Percentiles rank a stretch among this genome's conserved stretches.
These are phyloP conservation scores for Oleoguttula mirabilis DNA, from an alignment of 495 filamentous ascomycete species.

Conservation along the genomic window DNA sequence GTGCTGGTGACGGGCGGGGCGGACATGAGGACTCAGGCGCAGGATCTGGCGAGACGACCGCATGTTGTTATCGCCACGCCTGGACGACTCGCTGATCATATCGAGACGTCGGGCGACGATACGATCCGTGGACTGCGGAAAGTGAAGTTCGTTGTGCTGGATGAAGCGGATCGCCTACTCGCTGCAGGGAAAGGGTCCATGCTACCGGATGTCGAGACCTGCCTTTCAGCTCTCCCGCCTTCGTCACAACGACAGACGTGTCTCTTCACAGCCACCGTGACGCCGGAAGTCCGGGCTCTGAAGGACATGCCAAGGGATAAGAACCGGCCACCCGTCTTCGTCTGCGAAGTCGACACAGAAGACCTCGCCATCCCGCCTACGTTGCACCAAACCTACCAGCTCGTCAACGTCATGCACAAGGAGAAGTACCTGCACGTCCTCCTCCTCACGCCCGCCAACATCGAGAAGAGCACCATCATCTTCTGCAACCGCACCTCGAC, in stretches of 20 bases:
- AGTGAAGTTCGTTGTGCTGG: slow-evolving; percentile 75
- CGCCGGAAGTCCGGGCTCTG: slow-evolving; percentile 76
- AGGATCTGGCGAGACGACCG: slow-evolving; percentile 64
- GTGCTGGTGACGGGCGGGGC: slow-evolving; percentile 79
- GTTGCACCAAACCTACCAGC: slow-evolving; percentile 71
- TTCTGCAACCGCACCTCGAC: slow-evolving; percentile 91
- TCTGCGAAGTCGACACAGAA: slow-evolving; percentile 77
- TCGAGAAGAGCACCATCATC: slow-evolving; percentile 65
- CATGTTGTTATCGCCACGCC: slow-evolving; percentile 93
- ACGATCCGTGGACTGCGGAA: slow-evolving; percentile 69
- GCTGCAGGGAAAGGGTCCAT: slow-evolving; percentile 63
- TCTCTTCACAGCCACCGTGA: slow-evolving; percentile 94
- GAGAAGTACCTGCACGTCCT: slow-evolving; percentile 91
- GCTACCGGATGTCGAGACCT: slow-evolving; percentile 86
- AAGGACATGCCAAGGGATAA: slow-evolving; percentile 58
- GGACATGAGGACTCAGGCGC: slow-evolving; percentile 84
- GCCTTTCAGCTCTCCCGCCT: slow-evolving; percentile 66
- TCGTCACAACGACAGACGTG: slow-evolving; percentile 65
- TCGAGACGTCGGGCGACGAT: slow-evolving; percentile 77
- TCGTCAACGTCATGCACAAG: slow-evolving; percentile 76
- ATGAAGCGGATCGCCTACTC: slow-evolving; percentile 90
- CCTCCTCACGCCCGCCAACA: slow-evolving; percentile 65
- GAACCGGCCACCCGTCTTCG: slow-evolving; percentile 58
- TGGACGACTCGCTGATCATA: slow-evolving; percentile 87
- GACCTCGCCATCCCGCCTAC: slow-evolving; percentile 61